Base-by-base conservation (phyloP, 306 rosid genomes). In the Cotoneaster glaucophyllus region DNA sequence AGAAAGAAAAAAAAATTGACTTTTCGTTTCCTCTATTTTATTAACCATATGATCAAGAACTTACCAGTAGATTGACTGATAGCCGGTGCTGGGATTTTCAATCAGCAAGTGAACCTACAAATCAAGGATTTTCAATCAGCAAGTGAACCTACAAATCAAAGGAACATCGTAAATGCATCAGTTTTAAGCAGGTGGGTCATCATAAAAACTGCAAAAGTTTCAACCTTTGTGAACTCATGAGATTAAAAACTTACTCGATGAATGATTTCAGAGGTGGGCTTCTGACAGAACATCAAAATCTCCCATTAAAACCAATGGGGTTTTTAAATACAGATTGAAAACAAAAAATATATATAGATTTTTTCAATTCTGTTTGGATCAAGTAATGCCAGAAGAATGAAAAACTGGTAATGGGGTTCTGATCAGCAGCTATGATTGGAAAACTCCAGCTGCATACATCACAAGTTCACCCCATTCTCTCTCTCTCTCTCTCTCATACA, bases 181-280 rank as follows among this genome's bases (percentile, higher is more conserved):
- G 43, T 74, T 76, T 74, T 65, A 71, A 73, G 74, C 73, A 73
- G 69, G 75, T 32, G 77, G 62, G 45, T 44, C 71, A 28, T 48
- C 76, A 74, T 54, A 86, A 25, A 28, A 57, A 25, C 66, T 19
- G 32, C 82, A 78, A 59, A 76, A 58, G 70, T 62, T 31, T 10
- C 69, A 84, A 72, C 76, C 75, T 73, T 76, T 18, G 28, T 56
- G 31, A 69, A 48, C 48, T 41, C 37, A 25, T 9, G 61, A 82
- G 83, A 85, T 85, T 83, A 64, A 67, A 28, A 85, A 72, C 84
- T 84, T 56, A 84, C 89, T 75, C 56, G 72, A 79, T 22, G 39
- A 84, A 64, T 50, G 45, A 82, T 64, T 58, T 62, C 54, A 78
- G 66, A 12, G 71, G 63, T 68, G 58, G 64, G 48, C 41, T 69